Evolutionary conservation across 495 filamentous ascomycete species (phyloP).

Genomic region (Pyronema omphalodes): DNA sequence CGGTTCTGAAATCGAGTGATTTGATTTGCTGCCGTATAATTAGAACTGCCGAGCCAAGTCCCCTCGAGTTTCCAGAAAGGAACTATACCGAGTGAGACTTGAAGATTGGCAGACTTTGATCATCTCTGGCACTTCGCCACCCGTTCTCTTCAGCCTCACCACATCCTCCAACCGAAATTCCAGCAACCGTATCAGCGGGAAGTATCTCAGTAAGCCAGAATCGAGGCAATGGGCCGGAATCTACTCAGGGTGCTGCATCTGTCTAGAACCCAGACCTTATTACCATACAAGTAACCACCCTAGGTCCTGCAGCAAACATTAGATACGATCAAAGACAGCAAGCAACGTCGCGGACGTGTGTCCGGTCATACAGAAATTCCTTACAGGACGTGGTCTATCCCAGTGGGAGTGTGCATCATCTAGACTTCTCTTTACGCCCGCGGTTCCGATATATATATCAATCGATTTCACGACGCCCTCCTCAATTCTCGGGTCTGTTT

Average conservation of each 20-base stretch:
- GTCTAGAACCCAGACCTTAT: background rate
- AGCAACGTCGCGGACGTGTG: background rate
- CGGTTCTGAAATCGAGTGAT: too few relatives aligned
- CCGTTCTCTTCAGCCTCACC: background rate
- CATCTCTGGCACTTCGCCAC: background rate
- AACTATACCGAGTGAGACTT: background rate
- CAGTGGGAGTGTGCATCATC: background rate
- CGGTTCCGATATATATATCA: background rate
- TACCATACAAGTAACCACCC: background rate
- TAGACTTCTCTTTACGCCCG: background rate
- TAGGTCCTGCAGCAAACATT: background rate
- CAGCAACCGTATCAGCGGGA: background rate
- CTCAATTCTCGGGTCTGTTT: background rate
- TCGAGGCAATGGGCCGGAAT: background rate
- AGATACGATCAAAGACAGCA: background rate
- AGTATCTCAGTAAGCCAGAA: background rate
- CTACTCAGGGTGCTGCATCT: background rate
- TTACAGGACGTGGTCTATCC: background rate
- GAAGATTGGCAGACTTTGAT: background rate
- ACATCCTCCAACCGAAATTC: background rate
- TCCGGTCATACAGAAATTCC: background rate
- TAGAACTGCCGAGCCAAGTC: too few relatives aligned
- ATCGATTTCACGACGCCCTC: background rate
- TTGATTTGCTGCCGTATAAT: too few relatives aligned
- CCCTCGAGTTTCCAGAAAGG: background rate